Evolutionary conservation across 345 rosid genomes (phyloP).

Genomic region (Physaria fendleri): DNA sequence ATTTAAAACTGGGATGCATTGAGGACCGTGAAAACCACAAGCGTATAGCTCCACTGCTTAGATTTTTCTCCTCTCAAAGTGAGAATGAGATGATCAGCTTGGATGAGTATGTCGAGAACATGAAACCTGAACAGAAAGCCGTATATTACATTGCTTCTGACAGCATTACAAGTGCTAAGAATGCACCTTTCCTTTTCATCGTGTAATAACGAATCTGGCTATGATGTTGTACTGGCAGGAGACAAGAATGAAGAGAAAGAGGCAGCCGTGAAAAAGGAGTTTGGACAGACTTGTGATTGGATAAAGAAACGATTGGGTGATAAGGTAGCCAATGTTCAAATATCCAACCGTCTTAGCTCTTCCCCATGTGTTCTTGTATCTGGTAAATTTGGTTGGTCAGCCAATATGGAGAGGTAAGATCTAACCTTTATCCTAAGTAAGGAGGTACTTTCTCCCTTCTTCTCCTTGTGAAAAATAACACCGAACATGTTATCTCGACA

Average conservation of each 20-base stretch:
- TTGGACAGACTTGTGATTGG: slow-evolving; percentile 93
- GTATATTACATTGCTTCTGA: slow-evolving; percentile 87
- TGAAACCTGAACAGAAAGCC: slow-evolving; percentile 95
- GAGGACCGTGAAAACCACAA: slow-evolving; percentile 98
- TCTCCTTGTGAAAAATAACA: neutral
- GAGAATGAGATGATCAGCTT: slow-evolving; percentile 89
- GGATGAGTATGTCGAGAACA: slow-evolving; percentile 95
- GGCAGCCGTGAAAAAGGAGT: slow-evolving; percentile 68
- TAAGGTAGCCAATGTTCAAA: slow-evolving; percentile 85
- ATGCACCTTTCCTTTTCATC: slow-evolving; percentile 68
- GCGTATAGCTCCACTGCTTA: slow-evolving; percentile 89
- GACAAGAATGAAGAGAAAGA: slow-evolving; percentile 89
- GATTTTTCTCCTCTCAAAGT: slow-evolving; percentile 94
- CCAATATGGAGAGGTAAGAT: slow-evolving; percentile 92
- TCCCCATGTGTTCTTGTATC: slow-evolving; percentile 97
- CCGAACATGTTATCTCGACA: slow-evolving; percentile 25
- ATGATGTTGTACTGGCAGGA: slow-evolving; percentile 41
- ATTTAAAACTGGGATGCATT: slow-evolving; percentile 82
- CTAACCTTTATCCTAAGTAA: neutral
- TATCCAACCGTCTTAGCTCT: slow-evolving; percentile 81
- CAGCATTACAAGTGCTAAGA: slow-evolving; percentile 78
- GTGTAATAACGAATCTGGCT: slow-evolving; percentile 9
- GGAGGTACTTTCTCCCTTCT: neutral
- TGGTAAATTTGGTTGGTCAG: slow-evolving; percentile 97
- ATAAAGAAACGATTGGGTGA: slow-evolving; percentile 82